Conservation (phyloP, 1,139 yeast species). For the Hansenula sp. region DNA sequence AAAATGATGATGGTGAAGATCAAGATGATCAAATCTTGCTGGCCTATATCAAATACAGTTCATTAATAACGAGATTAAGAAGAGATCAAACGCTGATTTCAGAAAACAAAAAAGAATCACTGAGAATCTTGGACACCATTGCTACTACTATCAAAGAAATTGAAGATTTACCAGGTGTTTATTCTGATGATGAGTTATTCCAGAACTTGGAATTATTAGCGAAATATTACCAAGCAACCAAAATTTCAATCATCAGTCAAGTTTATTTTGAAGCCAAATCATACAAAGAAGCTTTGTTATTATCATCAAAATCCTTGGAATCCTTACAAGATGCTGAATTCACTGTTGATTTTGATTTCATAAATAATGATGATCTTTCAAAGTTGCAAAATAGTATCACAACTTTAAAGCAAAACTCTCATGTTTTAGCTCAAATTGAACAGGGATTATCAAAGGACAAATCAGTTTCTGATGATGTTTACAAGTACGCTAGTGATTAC, state of each 20-base stretch:
- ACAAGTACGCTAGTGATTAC: constrained; percentile 7
- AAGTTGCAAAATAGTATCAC: constrained; percentile 29
- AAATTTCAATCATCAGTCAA: constrained; percentile 43
- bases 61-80: constrained; percentile 61
- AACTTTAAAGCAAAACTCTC: constrained; percentile 36
- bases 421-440: constrained; percentile 49
- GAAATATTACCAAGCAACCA: constrained; percentile 41
- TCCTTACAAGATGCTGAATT: constrained; percentile 13
- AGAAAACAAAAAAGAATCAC: constrained; percentile 14
- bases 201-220: constrained; percentile 49
- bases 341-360: constrained; percentile 24
- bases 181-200: constrained; percentile 70
- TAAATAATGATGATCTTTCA: constrained; percentile 33
- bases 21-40: constrained; percentile 74
- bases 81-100: constrained; percentile 48
- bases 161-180: constrained; percentile 85
- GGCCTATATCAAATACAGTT: constrained; percentile 71
- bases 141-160: constrained; percentile 46
- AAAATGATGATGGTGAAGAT: constrained; percentile 40
- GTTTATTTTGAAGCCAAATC: constrained; percentile 44
- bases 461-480: constrained; percentile 13
- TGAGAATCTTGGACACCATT: constrained; percentile 23
- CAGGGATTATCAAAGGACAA: constrained; percentile 22
- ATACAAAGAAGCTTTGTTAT: constrained; percentile 52
- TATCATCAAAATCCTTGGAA: constrained; percentile 37